A percentile compares a stretch with the other conserved stretches of the same genome.
Evolutionary conservation across 208 protist genomes (phyloP).

Genomic region (Plasmodiophora brassicae): DNA sequence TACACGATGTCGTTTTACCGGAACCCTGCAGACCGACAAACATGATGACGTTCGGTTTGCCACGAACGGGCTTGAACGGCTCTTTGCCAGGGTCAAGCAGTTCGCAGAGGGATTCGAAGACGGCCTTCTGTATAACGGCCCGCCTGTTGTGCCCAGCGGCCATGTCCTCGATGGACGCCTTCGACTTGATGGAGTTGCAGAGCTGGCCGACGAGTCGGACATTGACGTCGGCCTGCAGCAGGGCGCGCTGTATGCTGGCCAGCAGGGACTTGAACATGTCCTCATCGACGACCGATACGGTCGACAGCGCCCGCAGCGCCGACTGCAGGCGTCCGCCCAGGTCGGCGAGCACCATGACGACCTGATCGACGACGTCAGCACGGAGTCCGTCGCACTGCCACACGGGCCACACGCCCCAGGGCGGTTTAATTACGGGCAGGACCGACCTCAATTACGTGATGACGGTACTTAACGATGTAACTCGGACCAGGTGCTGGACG

Average conservation of each 20-base stretch:
- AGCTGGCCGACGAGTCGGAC: conserved; percentile 77
- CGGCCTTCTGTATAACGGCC: conserved; percentile 81
- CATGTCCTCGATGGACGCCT: conserved; percentile 82
- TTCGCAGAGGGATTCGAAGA: conserved; percentile 87
- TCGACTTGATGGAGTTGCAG: conserved; percentile 79
- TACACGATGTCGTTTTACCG: conserved; percentile 96
- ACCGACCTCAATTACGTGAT: too few relatives aligned
- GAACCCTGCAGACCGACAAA: conserved; percentile 96
- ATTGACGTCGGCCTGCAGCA: conserved; percentile 93
- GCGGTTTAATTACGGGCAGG: too few relatives aligned
- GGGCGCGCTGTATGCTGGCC: conserved; percentile 84
- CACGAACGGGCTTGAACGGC: conserved; percentile 78
- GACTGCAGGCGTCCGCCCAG: conserved; percentile 69
- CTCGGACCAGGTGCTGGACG: too few relatives aligned
- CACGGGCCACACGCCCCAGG: too few relatives aligned
- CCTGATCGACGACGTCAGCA: too few relatives aligned
- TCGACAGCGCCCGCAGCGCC: conserved; percentile 81
- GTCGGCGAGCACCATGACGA: conserved; percentile 57
- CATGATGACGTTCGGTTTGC: conserved; percentile 94
- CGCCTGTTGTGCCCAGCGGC: conserved; percentile 88
- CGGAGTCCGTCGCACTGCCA: too few relatives aligned
- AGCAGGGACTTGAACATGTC: conserved; percentile 79
- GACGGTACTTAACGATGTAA: too few relatives aligned
- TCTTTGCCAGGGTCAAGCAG: conserved; percentile 91
- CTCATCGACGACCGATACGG: conserved; percentile 82